Percentiles rank a stretch among this genome's conserved stretches.
Conservation (phyloP, 768 basidiomycete genomes). For the Zangia roseola region DNA sequence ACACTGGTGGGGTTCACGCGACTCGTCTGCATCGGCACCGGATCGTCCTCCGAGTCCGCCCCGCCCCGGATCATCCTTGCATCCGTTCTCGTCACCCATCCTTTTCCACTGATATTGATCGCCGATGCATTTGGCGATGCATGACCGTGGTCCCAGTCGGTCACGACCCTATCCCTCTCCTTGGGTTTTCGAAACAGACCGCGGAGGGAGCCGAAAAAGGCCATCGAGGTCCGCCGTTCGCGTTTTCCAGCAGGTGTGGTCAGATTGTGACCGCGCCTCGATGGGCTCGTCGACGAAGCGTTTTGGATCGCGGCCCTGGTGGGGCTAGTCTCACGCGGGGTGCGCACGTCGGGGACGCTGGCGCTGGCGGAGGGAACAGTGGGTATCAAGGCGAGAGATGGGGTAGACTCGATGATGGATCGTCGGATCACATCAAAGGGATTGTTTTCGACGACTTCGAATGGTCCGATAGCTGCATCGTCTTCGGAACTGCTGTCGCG, state of each 20-base stretch:
- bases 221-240: constrained; percentile 20
- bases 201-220: constrained; percentile 26
- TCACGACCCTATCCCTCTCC: background rate
- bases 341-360: constrained; percentile 4
- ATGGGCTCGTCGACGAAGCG: too few species aligned
- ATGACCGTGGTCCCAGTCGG: constrained; percentile 12
- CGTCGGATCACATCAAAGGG: constrained; percentile 20
- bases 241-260: constrained; percentile 3
- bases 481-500: constrained; percentile 22
- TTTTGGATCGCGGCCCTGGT: background rate
- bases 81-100: constrained; percentile 33
- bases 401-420: constrained; percentile 2
- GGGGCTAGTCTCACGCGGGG: background rate
- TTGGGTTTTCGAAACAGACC: constrained; percentile 28
- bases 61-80: constrained; percentile 7
- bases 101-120: background rate
- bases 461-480: constrained; percentile 8
- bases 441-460: constrained; percentile 27
- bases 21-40: background rate
- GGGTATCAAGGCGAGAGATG: background rate
- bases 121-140: background rate
- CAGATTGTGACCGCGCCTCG: background rate
- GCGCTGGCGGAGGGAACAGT: background rate
- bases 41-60: constrained; percentile 20
- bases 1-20: background rate